Evolutionary conservation across 768 basidiomycete genomes (phyloP).

Genomic region (Kondoa subrosea): DNA sequence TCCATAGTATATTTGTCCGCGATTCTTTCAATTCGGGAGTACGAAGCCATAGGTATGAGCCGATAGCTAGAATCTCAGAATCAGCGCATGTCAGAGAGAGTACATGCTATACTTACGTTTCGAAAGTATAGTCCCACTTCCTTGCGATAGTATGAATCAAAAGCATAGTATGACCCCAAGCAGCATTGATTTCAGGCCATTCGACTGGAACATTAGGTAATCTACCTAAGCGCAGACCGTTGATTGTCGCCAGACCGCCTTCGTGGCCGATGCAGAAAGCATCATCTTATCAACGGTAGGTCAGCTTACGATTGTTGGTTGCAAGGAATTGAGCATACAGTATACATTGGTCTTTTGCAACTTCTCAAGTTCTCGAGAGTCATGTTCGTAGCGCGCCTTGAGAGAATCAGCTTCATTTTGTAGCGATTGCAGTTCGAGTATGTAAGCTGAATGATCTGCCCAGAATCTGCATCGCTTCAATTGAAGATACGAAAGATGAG

Average conservation of each 20-base stretch:
- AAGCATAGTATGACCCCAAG: conserved; percentile 91
- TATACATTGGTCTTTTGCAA: conserved; percentile 85
- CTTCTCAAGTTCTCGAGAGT: conserved; percentile 39
- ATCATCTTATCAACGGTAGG: conserved; percentile 38
- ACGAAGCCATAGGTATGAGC: conserved; percentile 83
- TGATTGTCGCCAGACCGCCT: conserved; percentile 93
- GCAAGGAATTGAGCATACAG: conserved; percentile 30
- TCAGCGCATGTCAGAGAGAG: conserved; percentile 11
- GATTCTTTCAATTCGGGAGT: conserved; percentile 62
- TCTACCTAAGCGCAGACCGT: conserved; percentile 77
- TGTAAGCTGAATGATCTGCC: conserved; percentile 57
- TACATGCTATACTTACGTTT: conserved; percentile 43
- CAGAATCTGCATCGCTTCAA: conserved; percentile 47
- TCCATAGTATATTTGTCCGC: conserved; percentile 46
- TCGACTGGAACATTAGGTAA: conserved; percentile 48
- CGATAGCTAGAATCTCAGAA: conserved; percentile 47
- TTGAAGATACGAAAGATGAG: background rate
- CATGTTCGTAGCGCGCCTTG: conserved; percentile 59
- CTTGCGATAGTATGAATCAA: conserved; percentile 76
- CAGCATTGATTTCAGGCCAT: conserved; percentile 97
- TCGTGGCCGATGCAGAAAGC: conserved; percentile 91
- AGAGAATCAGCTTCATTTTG: conserved; percentile 52
- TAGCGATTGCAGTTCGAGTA: conserved; percentile 50
- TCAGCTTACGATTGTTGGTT: background rate
- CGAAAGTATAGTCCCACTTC: conserved; percentile 77